Percentiles rank a stretch among this genome's conserved stretches.
Conservation (phyloP, 2,329 filamentous ascomycete species). For the Fusarium siculi region DNA sequence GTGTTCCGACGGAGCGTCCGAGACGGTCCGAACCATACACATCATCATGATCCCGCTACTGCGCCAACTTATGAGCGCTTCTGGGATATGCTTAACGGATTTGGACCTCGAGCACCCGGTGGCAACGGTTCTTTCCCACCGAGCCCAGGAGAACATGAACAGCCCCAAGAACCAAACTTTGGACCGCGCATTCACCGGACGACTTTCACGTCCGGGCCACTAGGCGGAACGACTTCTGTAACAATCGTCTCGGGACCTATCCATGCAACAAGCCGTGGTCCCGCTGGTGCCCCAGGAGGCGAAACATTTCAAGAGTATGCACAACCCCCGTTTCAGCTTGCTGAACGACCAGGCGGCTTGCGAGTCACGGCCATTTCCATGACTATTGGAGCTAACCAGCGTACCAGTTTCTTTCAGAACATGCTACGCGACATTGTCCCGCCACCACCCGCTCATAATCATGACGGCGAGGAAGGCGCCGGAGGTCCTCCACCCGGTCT, state of each 20-base stretch:
- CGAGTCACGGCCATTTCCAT: constrained; percentile 33
- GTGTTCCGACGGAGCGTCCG: constrained; percentile 52
- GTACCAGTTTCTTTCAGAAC: constrained; percentile 58
- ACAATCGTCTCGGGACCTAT: constrained; percentile 58
- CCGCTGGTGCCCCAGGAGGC: constrained; percentile 31
- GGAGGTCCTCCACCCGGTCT: constrained; percentile 39
- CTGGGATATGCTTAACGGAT: constrained; percentile 55
- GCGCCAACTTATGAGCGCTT: constrained; percentile 56
- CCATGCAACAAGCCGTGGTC: constrained; percentile 24
- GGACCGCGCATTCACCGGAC: constrained; percentile 50
- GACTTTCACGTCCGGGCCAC: constrained; percentile 51
- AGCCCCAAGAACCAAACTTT: constrained; percentile 28
- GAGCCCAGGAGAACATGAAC: constrained; percentile 18
- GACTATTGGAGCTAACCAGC: constrained; percentile 47
- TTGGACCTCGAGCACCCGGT: constrained; percentile 42
- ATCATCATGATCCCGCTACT: constrained; percentile 47
- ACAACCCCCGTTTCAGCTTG: constrained; percentile 22
- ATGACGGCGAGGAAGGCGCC: constrained; percentile 36
- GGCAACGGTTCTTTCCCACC: constrained; percentile 26
- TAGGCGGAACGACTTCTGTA: constrained; percentile 58
- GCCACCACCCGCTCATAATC: constrained; percentile 38
- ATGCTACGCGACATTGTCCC: constrained; percentile 55
- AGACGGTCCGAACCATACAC: constrained; percentile 37
- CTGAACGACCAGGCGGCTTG: constrained; percentile 25
- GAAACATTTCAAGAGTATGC: constrained; percentile 63